Percentiles rank a stretch among this genome's conserved stretches.
phyloP scores from a whole-genome alignment of 371 early-diverging fungal species.

The Coemansia sp. region DNA sequence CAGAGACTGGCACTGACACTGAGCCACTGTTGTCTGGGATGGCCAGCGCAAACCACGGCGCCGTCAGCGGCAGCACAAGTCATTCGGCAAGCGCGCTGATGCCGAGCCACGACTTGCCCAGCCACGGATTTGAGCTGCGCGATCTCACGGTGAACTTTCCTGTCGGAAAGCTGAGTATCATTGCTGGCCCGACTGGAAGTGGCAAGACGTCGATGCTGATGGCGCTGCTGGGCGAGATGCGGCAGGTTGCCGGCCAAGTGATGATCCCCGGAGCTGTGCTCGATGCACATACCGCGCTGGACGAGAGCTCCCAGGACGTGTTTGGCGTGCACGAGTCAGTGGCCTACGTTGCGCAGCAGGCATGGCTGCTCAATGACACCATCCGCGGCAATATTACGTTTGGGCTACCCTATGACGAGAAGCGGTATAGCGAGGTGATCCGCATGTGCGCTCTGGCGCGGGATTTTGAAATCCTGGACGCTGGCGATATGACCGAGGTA shows the following conservation, averaged over 20 bases:
- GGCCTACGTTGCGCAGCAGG: slow-evolving; percentile 85
- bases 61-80: not conserved
- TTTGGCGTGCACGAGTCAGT: slow-evolving; percentile 54
- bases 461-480: slow-evolving; percentile 76
- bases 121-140: slow-evolving; percentile 51
- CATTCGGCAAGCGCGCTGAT: not conserved
- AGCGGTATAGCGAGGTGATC: slow-evolving; percentile 62
- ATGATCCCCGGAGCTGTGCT: slow-evolving; percentile 53
- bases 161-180: slow-evolving; percentile 68
- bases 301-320: slow-evolving; percentile 34
- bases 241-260: slow-evolving; percentile 53
- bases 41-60: not conserved
- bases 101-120: not conserved
- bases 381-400: slow-evolving; percentile 62
- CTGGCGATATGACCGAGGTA: slow-evolving; percentile 70
- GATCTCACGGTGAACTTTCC: slow-evolving; percentile 67
- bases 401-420: slow-evolving; percentile 53
- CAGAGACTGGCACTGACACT: slow-evolving; percentile 3
- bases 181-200: slow-evolving; percentile 86
- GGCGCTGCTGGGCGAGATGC: slow-evolving; percentile 88
- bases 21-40: slow-evolving; percentile 12
- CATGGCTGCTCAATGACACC: slow-evolving; percentile 60
- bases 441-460: slow-evolving; percentile 70
- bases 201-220: slow-evolving; percentile 87
- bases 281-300: slow-evolving; percentile 14